These are phyloP conservation scores for Lineolata rhizophorae DNA, from an alignment of 495 filamentous ascomycete species.

Conservation along the genomic window DNA sequence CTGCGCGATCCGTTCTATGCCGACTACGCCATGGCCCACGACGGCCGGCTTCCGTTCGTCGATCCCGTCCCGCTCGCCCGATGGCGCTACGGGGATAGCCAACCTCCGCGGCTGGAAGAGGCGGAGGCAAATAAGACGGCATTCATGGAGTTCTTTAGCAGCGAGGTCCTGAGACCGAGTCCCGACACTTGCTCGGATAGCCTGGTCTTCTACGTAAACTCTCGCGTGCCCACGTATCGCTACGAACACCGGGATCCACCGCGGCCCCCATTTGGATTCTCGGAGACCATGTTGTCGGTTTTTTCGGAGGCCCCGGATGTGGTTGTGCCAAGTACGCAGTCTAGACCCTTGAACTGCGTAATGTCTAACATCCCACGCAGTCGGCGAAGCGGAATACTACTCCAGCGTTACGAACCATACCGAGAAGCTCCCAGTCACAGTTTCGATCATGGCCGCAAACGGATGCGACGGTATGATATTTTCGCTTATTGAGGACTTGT, in stretches of 20 bases:
- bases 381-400: constrained; percentile 30
- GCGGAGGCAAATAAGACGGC: constrained; percentile 24
- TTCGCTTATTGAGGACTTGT: constrained; percentile 28
- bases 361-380: constrained; percentile 2
- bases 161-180: constrained; percentile 21
- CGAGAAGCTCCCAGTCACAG: constrained; percentile 35
- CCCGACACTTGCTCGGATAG: constrained; percentile 20
- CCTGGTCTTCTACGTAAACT: constrained; percentile 16
- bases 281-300: constrained; percentile 20
- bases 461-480: constrained; percentile 42
- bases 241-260: constrained; percentile 15
- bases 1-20: constrained; percentile 19
- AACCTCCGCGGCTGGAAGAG: constrained; percentile 14
- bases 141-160: constrained; percentile 32
- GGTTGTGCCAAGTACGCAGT: constrained; percentile 24
- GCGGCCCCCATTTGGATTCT: constrained; percentile 23
- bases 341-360: not conserved
- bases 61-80: constrained; percentile 25
- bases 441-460: constrained; percentile 34
- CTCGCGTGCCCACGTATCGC: constrained; percentile 5
- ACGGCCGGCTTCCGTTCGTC: constrained; percentile 17
- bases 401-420: constrained; percentile 28
- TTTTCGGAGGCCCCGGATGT: constrained; percentile 32
- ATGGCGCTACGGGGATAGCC: constrained; percentile 32
- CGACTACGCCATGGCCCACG: constrained; percentile 17